A percentile compares a stretch with the other conserved stretches of the same genome.
Evolutionary conservation across 208 protist species (phyloP).

Genomic region (Acanthamoeba healyi): DNA sequence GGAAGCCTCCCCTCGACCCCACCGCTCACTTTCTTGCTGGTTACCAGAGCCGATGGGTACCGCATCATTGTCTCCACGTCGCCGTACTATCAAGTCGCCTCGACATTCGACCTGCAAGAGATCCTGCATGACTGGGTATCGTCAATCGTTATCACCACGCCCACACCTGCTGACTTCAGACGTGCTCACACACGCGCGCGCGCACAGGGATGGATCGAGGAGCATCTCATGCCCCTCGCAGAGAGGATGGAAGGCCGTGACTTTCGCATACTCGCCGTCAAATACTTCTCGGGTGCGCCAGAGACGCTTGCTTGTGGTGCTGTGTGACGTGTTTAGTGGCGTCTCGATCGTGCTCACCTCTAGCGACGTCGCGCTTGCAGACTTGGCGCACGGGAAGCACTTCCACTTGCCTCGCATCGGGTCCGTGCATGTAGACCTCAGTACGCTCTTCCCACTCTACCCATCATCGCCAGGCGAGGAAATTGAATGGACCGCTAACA

Average conservation of each 20-base stretch:
- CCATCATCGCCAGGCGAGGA: neutral
- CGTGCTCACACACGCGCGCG: neutral
- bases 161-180: too few relatives aligned
- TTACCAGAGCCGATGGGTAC: slow-evolving; percentile 47
- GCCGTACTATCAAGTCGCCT: slow-evolving; percentile 24
- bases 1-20: neutral
- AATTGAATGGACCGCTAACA: neutral
- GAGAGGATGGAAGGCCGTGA: neutral
- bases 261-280: slow-evolving; percentile 26
- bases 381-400: slow-evolving; percentile 38
- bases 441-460: neutral
- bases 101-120: slow-evolving; percentile 25
- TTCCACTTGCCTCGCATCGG: neutral
- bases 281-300: slow-evolving; percentile 36
- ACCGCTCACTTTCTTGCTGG: neutral
- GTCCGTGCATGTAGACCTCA: neutral
- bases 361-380: neutral
- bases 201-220: slow-evolving; percentile 20
- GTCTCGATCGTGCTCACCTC: neutral
- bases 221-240: slow-evolving; percentile 54
- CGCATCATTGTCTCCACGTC: neutral
- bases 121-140: slow-evolving; percentile 44
- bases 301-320: neutral
- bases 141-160: neutral
- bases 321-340: too few relatives aligned